Percentiles rank a stretch among this genome's conserved stretches.
Evolutionary conservation across 768 basidiomycete species (phyloP).

Genomic region (Chalciporus piperatus): DNA sequence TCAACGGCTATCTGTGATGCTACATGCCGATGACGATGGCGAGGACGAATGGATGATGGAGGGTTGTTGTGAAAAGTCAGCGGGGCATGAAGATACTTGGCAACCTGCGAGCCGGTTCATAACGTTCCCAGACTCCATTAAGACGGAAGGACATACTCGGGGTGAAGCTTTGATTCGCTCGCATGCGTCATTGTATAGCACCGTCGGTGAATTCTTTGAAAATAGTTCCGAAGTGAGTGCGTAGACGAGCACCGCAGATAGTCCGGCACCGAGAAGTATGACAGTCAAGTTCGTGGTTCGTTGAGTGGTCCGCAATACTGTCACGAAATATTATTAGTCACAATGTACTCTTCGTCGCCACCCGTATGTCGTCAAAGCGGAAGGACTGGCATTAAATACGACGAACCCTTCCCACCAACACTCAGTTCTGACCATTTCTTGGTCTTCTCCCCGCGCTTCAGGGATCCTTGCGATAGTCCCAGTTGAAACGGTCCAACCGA

Average conservation of each 20-base stretch:
- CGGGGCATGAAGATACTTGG: constrained; percentile 64
- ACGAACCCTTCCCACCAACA: constrained; percentile 70
- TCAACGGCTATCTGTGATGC: constrained; percentile 76
- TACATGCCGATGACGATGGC: constrained; percentile 81
- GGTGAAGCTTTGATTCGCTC: constrained; percentile 46
- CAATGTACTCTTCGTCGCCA: background rate
- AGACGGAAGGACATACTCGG: constrained; percentile 32
- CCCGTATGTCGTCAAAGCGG: background rate
- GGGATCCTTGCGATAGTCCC: constrained; percentile 57
- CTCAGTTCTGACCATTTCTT: constrained; percentile 82
- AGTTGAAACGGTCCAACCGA: constrained; percentile 77
- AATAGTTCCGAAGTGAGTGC: constrained; percentile 81
- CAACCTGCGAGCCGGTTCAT: constrained; percentile 45
- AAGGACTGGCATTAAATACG: background rate
- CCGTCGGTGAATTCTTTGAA: constrained; percentile 85
- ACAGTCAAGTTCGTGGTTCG: constrained; percentile 51
- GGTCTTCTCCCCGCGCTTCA: constrained; percentile 50
- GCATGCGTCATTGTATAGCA: constrained; percentile 65
- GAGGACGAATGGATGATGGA: constrained; percentile 68
- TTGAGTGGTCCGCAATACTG: constrained; percentile 38
- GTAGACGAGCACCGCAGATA: constrained; percentile 71
- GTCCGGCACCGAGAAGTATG: constrained; percentile 73
- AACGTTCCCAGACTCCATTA: background rate
- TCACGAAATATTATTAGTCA: background rate
- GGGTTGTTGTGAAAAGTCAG: constrained; percentile 80